A percentile compares a stretch with the other conserved stretches of the same genome.
Conservation (phyloP, 257 asterid species). For the Solanum etuberosum region DNA sequence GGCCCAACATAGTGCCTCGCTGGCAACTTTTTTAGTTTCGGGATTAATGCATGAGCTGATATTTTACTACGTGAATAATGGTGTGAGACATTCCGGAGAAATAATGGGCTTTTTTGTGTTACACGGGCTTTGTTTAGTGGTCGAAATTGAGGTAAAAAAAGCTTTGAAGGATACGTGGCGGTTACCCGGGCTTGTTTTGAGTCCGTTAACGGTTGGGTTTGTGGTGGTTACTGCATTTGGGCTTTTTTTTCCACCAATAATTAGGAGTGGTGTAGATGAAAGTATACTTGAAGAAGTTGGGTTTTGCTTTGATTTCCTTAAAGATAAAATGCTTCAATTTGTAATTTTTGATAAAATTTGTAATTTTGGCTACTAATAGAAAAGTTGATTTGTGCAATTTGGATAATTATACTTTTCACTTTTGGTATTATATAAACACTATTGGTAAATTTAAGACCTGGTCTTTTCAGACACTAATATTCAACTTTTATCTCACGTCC, state of each 20-base stretch:
- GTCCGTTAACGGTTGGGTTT: conserved; percentile 44
- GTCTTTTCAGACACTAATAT: background rate
- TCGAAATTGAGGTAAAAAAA: conserved; percentile 34
- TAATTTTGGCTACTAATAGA: background rate
- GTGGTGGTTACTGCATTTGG: conserved; percentile 40
- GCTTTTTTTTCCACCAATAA: conserved; percentile 58
- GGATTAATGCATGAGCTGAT: conserved; percentile 73
- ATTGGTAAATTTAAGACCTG: background rate
- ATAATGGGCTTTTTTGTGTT: conserved; percentile 56
- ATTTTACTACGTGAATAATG: conserved; percentile 28
- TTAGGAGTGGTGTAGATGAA: conserved; percentile 24
- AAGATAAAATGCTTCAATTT: background rate
- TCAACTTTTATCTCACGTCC: background rate
- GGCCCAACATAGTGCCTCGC: conserved; percentile 18
- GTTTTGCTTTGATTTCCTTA: background rate
- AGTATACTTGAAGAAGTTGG: conserved; percentile 31
- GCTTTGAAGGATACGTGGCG: conserved; percentile 21
- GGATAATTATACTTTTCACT: background rate
- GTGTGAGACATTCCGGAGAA: conserved; percentile 60
- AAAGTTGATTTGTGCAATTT: background rate
- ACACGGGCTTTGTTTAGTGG: conserved; percentile 33
- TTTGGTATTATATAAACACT: background rate
- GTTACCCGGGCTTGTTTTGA: conserved; percentile 25
- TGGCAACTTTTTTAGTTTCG: conserved; percentile 51
- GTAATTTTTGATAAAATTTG: background rate